Conservation (phyloP, 495 filamentous ascomycete species). For the Evernia prunastri region DNA sequence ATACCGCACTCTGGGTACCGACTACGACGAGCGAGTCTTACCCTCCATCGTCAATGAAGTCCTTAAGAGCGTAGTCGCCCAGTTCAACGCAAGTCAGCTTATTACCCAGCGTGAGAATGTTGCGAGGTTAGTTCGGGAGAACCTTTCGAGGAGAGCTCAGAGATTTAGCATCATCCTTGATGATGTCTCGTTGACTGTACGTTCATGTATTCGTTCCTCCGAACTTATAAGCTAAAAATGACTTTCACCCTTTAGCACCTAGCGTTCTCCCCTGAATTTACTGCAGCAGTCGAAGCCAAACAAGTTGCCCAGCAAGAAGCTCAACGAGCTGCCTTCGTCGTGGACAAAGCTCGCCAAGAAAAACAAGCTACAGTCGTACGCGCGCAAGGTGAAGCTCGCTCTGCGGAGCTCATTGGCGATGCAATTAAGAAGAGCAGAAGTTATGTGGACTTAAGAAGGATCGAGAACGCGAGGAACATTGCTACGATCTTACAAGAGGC, state of each 20-base stretch:
- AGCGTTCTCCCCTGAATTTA: constrained; percentile 98
- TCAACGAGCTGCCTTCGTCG: constrained; percentile 92
- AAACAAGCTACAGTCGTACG: constrained; percentile 98
- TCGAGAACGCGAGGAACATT: constrained; percentile 90
- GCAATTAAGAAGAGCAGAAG: constrained; percentile 98
- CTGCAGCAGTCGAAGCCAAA: constrained; percentile 96
- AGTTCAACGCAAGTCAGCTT: constrained; percentile 97
- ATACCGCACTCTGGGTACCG: constrained; percentile 88
- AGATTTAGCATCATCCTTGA: constrained; percentile 96
- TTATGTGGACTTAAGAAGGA: constrained; percentile 93
- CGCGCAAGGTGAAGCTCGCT: constrained; percentile 97
- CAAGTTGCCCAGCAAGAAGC: constrained; percentile 99
- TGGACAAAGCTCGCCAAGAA: constrained; percentile 98
- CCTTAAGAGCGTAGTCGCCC: constrained; percentile 94
- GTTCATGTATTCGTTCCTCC: constrained; percentile 21
- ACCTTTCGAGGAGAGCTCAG: constrained; percentile 80
- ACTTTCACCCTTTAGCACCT: constrained; percentile 50
- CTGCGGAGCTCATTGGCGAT: constrained; percentile 94
- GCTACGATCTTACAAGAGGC: constrained; percentile 74
- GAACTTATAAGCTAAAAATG: background rate
- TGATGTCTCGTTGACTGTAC: constrained; percentile 93
- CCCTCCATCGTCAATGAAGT: constrained; percentile 99
- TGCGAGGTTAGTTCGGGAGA: constrained; percentile 82
- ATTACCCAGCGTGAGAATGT: constrained; percentile 99
- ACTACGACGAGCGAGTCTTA: constrained; percentile 95